Conservation (phyloP, 1,139 yeast species). For the Debaryomyces robertsiae region DNA sequence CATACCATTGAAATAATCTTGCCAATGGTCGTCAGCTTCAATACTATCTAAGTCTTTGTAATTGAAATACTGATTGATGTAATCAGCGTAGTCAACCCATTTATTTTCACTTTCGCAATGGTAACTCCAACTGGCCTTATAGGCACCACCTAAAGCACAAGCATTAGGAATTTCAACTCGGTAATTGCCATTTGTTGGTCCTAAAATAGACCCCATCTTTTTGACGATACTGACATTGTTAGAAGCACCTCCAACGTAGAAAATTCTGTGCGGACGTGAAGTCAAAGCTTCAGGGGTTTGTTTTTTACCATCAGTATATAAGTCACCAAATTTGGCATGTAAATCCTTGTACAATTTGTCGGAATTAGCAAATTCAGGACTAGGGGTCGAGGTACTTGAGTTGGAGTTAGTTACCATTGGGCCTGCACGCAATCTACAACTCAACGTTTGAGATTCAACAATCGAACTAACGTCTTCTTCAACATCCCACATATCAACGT, state of each 20-base stretch:
- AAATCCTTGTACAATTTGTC: constrained; percentile 25
- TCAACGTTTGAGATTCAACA: constrained; percentile 83
- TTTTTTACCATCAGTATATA: constrained; percentile 52
- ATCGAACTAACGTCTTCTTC: constrained; percentile 76
- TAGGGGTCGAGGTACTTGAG: constrained; percentile 19
- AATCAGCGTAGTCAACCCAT: constrained; percentile 46
- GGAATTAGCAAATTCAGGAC: constrained; percentile 18
- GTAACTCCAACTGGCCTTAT: constrained; percentile 76
- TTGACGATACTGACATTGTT: constrained; percentile 66
- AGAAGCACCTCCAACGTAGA: constrained; percentile 89
- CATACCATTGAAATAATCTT: constrained; percentile 50
- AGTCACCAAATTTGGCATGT: constrained; percentile 39
- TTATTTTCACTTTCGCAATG: constrained; percentile 36
- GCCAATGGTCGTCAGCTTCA: constrained; percentile 47
- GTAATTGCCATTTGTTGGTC: constrained; percentile 63
- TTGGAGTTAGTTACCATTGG: constrained; percentile 53
- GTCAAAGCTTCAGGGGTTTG: constrained; percentile 47
- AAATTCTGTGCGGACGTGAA: constrained; percentile 68
- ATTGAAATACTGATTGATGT: constrained; percentile 45
- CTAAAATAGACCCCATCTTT: constrained; percentile 72
- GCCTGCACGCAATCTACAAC: constrained; percentile 77
- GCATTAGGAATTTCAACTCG: constrained; percentile 83
- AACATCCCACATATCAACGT: constrained; percentile 38
- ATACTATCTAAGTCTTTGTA: constrained; percentile 52
- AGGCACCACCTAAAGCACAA: constrained; percentile 95